Base-by-base conservation (phyloP, 495 filamentous ascomycete genomes). In the Aspergillus incahuasiensis region DNA sequence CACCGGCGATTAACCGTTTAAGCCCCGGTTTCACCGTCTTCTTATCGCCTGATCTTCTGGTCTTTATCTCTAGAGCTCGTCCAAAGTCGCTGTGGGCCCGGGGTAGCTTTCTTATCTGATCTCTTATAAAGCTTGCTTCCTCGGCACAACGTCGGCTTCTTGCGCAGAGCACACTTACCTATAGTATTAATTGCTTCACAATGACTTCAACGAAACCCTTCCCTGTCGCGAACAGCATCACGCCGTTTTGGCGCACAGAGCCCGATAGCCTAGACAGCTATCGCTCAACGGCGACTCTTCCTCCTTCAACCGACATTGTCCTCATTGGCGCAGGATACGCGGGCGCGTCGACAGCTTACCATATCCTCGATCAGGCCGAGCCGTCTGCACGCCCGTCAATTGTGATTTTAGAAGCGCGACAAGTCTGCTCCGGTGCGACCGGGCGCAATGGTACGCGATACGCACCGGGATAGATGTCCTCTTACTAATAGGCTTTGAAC, bases 371-470 rank as follows among this genome's bases (percentile, higher is more conserved):
- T 48, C 71, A 44, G 20, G 42, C 42, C 3, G 77, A 57, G 69
- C 64, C 41, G 1, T 44, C 15, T 9, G 2, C 19, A 12, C 19
- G 42, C 6, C 42, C 42, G 22, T 44, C 42, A 1, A 74, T 91
- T 8, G 77, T 91, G 3, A 86, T 94, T 74, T 69, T 95, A 5
- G 90, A 95, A 68, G 89, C 89, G 15, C 77, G 89, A 49, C 86
- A 92, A 74, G 88, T 85, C 16, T 92, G 88, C 63, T 91, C 80
- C 70, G 89, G 90, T 4, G 90, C 90, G 16, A 92, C 90, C 4
- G 90, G 88, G 3, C 72, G 89, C 3, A 74, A 74, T 57, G 71
- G 71, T 48, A 35, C 32, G 12, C 9, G n/a, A 11, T 35, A 35
- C 32, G 6, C 6, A 6, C 13, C 5, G 2, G 13, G 12, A 35